Evolutionary conservation across 306 rosid species (phyloP), one percentile per base, ranked within the genome.

Genomic region (Rubus parviflorus): DNA sequence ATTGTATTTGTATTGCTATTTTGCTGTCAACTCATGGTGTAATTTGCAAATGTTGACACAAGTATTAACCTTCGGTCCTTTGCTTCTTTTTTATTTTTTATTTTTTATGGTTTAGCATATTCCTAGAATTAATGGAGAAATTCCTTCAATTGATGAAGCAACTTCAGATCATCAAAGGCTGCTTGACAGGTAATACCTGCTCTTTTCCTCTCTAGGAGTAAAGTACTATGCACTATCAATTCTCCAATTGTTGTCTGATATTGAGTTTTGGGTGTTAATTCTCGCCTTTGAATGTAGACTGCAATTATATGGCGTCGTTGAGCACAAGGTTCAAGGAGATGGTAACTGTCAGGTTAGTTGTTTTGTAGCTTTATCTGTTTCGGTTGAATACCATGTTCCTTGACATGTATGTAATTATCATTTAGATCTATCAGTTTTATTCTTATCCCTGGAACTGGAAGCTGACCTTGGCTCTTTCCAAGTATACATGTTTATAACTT

Each of bases 81-180:
- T 30, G 35, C 2, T 30, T 30, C 1, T 25, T 25, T 25, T 25
- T 30, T 30, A 30, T 30, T 30, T 30, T 30, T 46, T n/a, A n/a
- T 20, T 48, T 66, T 67, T 17, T 72, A 52, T 77, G 80, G 79
- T 75, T 80, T 85, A 94, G 98, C 98, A 91, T 79, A 85, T 91
- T 86, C 98, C 98, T 22, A 90, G 87, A 82, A 94, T 90, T 64
- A 94, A 91, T 64, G 98, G 98, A 57, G 97, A 91, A 77, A 90
- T 94, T 89, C 98, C 98, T 63, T 91, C 98, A 38, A 74, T 73
- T 76, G 98, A 94, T 70, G 96, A 88, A 89, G 98, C 89, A 49
- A 89, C 92, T 76, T 90, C 98, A 30, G 97, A 94, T 85, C 97
- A 94, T 86, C 94, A 94, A 76, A 89, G 97, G 82, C 96, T 94